These are phyloP conservation scores for Penicillium crustosum DNA, from an alignment of 2,329 filamentous ascomycete genomes.

Conservation along the genomic window DNA sequence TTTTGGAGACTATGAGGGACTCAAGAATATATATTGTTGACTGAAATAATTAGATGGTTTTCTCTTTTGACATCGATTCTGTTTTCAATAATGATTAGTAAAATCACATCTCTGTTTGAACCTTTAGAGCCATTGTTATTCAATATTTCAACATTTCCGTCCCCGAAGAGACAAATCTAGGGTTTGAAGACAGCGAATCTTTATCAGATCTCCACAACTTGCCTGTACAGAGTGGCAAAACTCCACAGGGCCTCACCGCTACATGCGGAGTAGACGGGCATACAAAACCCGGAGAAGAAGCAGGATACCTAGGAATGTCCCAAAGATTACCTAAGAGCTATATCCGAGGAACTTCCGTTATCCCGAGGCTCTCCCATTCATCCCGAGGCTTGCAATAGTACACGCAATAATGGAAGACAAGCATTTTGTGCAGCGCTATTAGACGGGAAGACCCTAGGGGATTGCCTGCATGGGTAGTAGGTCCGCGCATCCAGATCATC, in stretches of 20 bases:
- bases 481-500: background rate
- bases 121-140: background rate
- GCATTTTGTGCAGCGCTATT: background rate
- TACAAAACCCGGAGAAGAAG: slow-evolving; percentile 14
- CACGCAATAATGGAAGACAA: background rate
- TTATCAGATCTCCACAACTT: slow-evolving; percentile 1
- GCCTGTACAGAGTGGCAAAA: background rate
- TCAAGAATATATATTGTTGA: background rate
- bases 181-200: background rate
- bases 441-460: background rate
- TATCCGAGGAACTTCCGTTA: slow-evolving; percentile 5
- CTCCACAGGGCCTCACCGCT: slow-evolving; percentile 19
- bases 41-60: background rate
- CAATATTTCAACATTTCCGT: background rate
- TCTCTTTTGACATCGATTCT: background rate
- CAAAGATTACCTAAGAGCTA: background rate
- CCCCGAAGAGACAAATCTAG: background rate
- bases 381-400: background rate
- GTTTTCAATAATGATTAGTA: background rate
- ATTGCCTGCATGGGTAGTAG: slow-evolving; percentile 6
- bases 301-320: background rate
- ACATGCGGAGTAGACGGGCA: slow-evolving; percentile 19
- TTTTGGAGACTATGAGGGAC: background rate
- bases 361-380: slow-evolving; percentile 1
- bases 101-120: background rate